Conservation (phyloP, 257 asterid genomes). For the Apocynum venetum region DNA sequence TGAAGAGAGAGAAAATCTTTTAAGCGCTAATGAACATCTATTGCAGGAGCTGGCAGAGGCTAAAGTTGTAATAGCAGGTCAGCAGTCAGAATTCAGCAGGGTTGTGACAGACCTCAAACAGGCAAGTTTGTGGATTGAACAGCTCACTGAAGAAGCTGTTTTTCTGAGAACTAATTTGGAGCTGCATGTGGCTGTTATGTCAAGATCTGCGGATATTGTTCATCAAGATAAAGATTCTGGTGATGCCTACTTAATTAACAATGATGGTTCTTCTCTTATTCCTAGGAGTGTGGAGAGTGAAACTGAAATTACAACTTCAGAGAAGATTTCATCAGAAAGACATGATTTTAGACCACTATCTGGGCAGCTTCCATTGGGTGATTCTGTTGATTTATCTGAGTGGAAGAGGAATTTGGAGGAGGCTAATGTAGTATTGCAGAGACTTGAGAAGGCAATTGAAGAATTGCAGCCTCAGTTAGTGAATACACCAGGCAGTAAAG, state of each 20-base stretch:
- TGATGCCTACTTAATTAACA: slow-evolving; percentile 1
- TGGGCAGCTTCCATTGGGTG: slow-evolving; percentile 18
- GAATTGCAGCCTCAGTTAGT: slow-evolving; percentile 44
- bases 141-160: slow-evolving; percentile 53
- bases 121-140: slow-evolving; percentile 43
- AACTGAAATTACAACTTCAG: slow-evolving; percentile 11
- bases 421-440: slow-evolving; percentile 44
- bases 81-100: slow-evolving; percentile 50
- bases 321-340: slow-evolving; percentile 28
- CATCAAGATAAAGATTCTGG: slow-evolving; percentile 23
- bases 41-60: slow-evolving; percentile 40
- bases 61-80: slow-evolving; percentile 35
- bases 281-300: slow-evolving; percentile 22
- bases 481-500: slow-evolving; percentile 43
- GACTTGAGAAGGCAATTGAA: slow-evolving; percentile 71
- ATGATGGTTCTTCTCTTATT: slow-evolving; percentile 12
- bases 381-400: slow-evolving; percentile 36
- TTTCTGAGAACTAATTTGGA: slow-evolving; percentile 48
- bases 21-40: slow-evolving; percentile 47
- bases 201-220: slow-evolving; percentile 31
- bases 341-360: background rate
- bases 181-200: slow-evolving; percentile 36
- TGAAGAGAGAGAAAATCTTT: slow-evolving; percentile 44
- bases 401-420: slow-evolving; percentile 55
- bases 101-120: slow-evolving; percentile 48